These are phyloP conservation scores for Podospora pseudopauciseta DNA, from an alignment of 495 filamentous ascomycete species.

Conservation along the genomic window DNA sequence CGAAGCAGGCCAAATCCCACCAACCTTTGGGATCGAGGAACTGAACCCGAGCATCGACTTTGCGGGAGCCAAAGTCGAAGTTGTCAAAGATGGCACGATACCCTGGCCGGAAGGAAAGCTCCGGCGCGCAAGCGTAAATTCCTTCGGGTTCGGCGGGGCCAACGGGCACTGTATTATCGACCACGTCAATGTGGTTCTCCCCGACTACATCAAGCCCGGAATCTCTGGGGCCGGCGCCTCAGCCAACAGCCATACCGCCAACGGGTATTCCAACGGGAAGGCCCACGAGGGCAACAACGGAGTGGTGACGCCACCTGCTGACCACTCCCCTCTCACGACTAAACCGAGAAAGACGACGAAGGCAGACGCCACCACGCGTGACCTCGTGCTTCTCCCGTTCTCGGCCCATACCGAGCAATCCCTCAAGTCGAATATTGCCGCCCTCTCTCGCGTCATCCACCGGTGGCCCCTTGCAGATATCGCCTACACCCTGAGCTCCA, in stretches of 20 bases:
- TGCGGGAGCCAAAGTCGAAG: conserved; percentile 10
- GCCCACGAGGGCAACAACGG: background rate
- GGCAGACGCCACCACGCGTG: background rate
- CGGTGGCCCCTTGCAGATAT: conserved; percentile 9
- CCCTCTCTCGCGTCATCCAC: conserved; percentile 24
- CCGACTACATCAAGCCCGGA: background rate
- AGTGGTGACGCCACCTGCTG: too few relatives aligned
- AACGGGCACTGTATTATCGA: conserved; percentile 55
- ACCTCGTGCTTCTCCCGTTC: conserved; percentile 8
- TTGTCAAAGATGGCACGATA: background rate
- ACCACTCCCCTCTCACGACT: too few relatives aligned
- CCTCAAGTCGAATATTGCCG: conserved; percentile 12
- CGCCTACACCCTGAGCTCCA: conserved; percentile 3
- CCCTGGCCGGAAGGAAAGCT: conserved; percentile 12
- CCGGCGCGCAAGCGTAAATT: conserved; percentile 48
- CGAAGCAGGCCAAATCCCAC: conserved; percentile 36
- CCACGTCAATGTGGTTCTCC: background rate
- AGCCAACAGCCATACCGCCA: background rate
- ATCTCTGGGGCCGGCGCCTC: background rate
- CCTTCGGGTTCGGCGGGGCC: conserved; percentile 54
- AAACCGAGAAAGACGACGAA: background rate
- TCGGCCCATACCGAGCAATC: conserved; percentile 25
- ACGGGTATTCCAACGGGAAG: background rate
- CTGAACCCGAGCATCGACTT: conserved; percentile 42
- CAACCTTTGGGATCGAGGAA: conserved; percentile 30